Evolutionary conservation across 306 rosid genomes (phyloP), one percentile per base, ranked within the genome.

Genomic region (Sindora glabra): DNA sequence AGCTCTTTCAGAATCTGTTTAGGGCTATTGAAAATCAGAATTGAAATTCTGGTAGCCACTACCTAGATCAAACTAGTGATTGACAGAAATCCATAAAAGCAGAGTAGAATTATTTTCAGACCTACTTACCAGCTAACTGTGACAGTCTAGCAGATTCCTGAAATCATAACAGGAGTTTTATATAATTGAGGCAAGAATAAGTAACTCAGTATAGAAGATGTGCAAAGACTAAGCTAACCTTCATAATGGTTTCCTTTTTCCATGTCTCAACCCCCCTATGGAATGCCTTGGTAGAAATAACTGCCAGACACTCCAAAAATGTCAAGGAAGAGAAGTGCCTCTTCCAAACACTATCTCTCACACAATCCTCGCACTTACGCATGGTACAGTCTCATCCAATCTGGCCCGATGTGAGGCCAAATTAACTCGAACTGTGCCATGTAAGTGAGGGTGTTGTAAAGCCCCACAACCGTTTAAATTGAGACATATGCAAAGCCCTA

Each of bases 231-330:
- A 56, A 64, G 16, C 48, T n/a, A 51, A 86, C 95, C 88, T 75
- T 74, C 64, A 73, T 47, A 50, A 55, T 46, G 49, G 86, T 87
- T 66, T 87, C 95, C 55, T 83, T 81, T 64, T 83, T 87, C 90
- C 95, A 87, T 40, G 95, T 81, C 3, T 79, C 74, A 25, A 83
- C 37, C 22, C 95, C 95, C 67, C 79, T 87, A 13, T 81, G 5
- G 64, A 87, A 79, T 64, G 90, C 84, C 32, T 72, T 83, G 13
- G 73, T 53, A 50, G 90, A 62, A 70, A 75, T 62, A 10, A 44
- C 73, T 75, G 73, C 59, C 52, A 3, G 51, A 50, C 12, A 36
- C n/a, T n/a, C n/a, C n/a, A n/a, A n/a, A n/a, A n/a, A n/a, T n/a
- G n/a, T n/a, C n/a, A n/a, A n/a, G n/a, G n/a, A n/a, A n/a, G n/a